Evolutionary conservation across 2,329 filamentous ascomycete genomes (phyloP), one percentile per base, ranked within the genome.

Genomic region (Aspergillus aculeatus): DNA sequence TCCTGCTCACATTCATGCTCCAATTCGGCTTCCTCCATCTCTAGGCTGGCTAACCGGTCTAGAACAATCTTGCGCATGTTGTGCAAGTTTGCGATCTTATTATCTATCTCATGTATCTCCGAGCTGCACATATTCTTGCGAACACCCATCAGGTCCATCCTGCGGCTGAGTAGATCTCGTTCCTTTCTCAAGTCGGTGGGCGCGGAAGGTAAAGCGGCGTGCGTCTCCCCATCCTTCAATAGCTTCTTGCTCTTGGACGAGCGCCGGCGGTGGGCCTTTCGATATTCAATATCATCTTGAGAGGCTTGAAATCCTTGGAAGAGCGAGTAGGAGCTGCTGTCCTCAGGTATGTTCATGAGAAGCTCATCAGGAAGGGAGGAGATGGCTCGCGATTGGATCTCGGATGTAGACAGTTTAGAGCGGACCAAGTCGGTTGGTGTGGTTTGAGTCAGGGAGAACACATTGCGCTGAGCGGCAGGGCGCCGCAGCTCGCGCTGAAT

Each of bases 101-200:
- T 93, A 78, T 99, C 95, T 62, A 99, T 96, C 71, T 99, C 95
- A 61, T 88, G 87, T 60, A 99, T 98, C 76, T 99, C 95, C 64
- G 91, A 90, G 70, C 92, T 95, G 67, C 93, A 94, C 94, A 99
- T 97, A 72, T 95, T 96, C 77, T 99, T 99, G 61, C 95, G 86
- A 63, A 98, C 87, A 3, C 89, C 85, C 79, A 98, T 87, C 86
- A 97, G 91, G 71, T 98, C 92, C 67, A 99, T 81, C 66, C 91
- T 86, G 75, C 96, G 92, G 79, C 89, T 88, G 79, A 97, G 83
- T 56, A 85, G 82, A 48, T 89, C 85, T 74, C 91, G 91, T 67
- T 96, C 92, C 72, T 89, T 90, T 75, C 90, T 91, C 65, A 98
- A 77, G 66, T 88, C 89, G 50, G 83, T 83, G 70, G 96, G 80